These are phyloP conservation scores for Tylopilus sp. DNA, from an alignment of 768 basidiomycete species.

Conservation along the genomic window DNA sequence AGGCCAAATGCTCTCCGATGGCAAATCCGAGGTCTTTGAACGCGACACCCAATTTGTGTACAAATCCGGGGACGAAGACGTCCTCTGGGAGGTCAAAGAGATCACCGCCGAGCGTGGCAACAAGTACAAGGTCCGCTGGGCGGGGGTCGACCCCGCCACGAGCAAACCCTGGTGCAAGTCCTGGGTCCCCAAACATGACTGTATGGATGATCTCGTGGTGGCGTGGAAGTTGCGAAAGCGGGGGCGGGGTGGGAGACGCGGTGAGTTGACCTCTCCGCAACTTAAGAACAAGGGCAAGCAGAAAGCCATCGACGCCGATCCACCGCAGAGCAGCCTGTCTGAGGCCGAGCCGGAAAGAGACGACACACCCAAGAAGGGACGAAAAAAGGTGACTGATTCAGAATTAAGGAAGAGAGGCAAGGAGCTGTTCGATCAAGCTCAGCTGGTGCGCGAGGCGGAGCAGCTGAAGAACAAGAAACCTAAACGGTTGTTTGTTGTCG, in stretches of 20 bases:
- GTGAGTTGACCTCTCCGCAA: conserved; percentile 36
- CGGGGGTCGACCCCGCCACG: conserved; percentile 57
- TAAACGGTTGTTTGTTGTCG: conserved; percentile 9
- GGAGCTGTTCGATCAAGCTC: conserved; percentile 19
- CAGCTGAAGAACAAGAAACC: conserved; percentile 16
- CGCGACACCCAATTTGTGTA: conserved; percentile 48
- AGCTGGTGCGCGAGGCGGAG: conserved; percentile 10
- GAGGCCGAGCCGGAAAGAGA: conserved; percentile 10
- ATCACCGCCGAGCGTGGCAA: conserved; percentile 56
- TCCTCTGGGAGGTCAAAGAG: conserved; percentile 58
- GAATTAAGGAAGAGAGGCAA: conserved; percentile 19
- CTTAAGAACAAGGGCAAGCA: conserved; percentile 26
- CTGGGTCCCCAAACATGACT: conserved; percentile 70
- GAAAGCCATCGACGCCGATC: conserved; percentile 8
- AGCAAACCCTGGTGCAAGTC: conserved; percentile 62
- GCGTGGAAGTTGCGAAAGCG: conserved; percentile 57
- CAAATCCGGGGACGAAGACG: conserved; percentile 53
- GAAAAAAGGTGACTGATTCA: conserved; percentile 17
- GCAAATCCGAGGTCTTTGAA: conserved; percentile 14
- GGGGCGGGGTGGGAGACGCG: conserved; percentile 34
- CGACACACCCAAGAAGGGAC: not conserved
- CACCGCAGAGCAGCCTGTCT: conserved; percentile 5
- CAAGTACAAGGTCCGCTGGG: conserved; percentile 67
- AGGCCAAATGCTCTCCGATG: conserved; percentile 26
- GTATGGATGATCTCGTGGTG: conserved; percentile 58